phyloP scores from a whole-genome alignment of 2,329 filamentous ascomycete species.

The Xylariales sp. region DNA sequence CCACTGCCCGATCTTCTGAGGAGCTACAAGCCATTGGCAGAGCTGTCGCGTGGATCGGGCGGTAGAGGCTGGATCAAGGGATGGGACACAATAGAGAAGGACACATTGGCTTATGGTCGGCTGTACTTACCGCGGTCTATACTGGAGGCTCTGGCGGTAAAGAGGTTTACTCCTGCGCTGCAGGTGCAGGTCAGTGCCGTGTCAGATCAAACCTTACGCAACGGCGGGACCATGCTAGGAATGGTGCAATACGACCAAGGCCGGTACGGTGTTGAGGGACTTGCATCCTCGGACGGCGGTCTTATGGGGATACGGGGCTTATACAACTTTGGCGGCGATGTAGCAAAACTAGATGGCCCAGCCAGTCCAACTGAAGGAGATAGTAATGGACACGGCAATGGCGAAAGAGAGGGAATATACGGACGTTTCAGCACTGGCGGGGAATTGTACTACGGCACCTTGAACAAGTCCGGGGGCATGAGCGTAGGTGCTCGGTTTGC shows the following conservation, averaged over 20 bases:
- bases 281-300: constrained; percentile 89
- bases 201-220: constrained; percentile 64
- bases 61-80: constrained; percentile 12
- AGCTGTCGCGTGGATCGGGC: constrained; percentile 36
- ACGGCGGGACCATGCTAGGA: constrained; percentile 71
- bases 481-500: constrained; percentile 86
- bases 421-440: constrained; percentile 86
- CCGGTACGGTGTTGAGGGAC: constrained; percentile 81
- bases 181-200: constrained; percentile 79
- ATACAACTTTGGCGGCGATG: constrained; percentile 88
- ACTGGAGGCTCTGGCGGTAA: constrained; percentile 79
- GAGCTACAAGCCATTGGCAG: constrained; percentile 75
- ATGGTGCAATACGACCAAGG: constrained; percentile 78
- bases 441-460: constrained; percentile 89
- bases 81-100: constrained; percentile 23
- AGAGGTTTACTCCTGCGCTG: constrained; percentile 69
- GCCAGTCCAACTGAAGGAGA: constrained; percentile 14
- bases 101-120: constrained; percentile 68
- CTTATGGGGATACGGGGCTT: constrained; percentile 82
- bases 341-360: constrained; percentile 28
- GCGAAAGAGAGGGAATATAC: constrained; percentile 58
- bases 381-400: constrained; percentile 19
- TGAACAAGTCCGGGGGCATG: constrained; percentile 91
- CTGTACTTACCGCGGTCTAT: constrained; percentile 80
- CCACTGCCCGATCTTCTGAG: constrained; percentile 72